Conservation (phyloP, 371 early-diverging fungal species). For the Lichtheimia corymbifera region DNA sequence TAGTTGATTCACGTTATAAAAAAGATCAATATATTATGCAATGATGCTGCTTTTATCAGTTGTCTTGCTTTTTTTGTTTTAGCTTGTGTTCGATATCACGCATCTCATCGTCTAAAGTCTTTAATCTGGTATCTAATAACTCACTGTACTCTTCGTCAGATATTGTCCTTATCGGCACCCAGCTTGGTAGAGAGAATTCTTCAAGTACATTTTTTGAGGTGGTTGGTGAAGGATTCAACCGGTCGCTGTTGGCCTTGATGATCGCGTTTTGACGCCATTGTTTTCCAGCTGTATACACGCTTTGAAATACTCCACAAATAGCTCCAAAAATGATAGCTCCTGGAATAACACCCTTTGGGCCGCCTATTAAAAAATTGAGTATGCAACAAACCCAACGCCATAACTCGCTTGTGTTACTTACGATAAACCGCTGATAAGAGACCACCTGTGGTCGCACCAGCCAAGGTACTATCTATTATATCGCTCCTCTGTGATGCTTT, state of each 20-base stretch:
- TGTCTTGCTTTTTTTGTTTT: not conserved
- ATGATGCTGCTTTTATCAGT: not conserved
- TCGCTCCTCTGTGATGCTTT: constrained; percentile 60
- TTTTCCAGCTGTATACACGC: constrained; percentile 30
- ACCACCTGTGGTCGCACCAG: constrained; percentile 62
- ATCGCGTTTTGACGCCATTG: constrained; percentile 46
- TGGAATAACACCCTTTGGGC: constrained; percentile 49
- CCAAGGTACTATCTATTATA: constrained; percentile 57
- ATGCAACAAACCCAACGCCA: not conserved
- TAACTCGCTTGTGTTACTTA: constrained; percentile 21
- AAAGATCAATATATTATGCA: not conserved
- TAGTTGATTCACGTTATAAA: constrained; percentile 25
- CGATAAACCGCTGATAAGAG: constrained; percentile 51
- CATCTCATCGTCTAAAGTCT: constrained; percentile 44
- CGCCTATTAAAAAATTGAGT: constrained; percentile 31
- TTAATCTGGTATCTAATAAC: constrained; percentile 42
- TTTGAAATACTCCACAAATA: constrained; percentile 33
- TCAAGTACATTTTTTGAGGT: constrained; percentile 21
- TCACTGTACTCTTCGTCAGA: constrained; percentile 48
- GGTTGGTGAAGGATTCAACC: not conserved
- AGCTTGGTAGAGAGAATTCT: constrained; percentile 43
- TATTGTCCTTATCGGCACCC: constrained; percentile 48
- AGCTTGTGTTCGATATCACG: constrained; percentile 25
- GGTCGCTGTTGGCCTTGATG: constrained; percentile 10
- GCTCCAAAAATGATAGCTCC: constrained; percentile 57